Conservation (phyloP, 192 early-diverging fungal species). For the Gaertneriomyces sp. region DNA sequence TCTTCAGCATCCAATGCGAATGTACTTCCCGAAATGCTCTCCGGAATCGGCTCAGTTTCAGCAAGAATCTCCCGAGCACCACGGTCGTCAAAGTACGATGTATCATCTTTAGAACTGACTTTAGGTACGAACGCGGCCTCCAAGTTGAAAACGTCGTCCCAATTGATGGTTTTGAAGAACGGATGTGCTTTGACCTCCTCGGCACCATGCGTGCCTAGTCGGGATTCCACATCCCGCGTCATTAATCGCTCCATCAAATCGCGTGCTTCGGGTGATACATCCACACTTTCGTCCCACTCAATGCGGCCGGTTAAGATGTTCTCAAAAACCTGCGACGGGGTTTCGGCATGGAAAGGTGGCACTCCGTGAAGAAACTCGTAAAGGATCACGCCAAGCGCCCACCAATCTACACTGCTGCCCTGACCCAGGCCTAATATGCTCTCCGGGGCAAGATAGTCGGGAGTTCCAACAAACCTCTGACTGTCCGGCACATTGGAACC, state of each 20-base stretch:
- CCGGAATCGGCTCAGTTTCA: conserved; percentile 14
- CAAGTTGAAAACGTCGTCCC: conserved; percentile 58
- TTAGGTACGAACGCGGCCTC: conserved; percentile 83
- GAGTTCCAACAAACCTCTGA: conserved; percentile 69
- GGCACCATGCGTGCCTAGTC: conserved; percentile 69
- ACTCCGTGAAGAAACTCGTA: conserved; percentile 82
- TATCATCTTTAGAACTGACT: conserved; percentile 72
- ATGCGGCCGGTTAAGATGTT: conserved; percentile 73
- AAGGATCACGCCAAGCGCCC: conserved; percentile 84
- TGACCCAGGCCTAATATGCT: conserved; percentile 80
- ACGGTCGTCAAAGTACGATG: conserved; percentile 89
- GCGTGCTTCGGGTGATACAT: conserved; percentile 66
- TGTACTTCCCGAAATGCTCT: neutral
- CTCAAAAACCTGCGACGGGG: conserved; percentile 77
- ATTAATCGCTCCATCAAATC: conserved; percentile 78
- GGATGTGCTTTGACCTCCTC: conserved; percentile 74
- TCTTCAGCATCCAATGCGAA: neutral
- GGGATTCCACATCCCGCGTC: conserved; percentile 55
- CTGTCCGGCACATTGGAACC: conserved; percentile 34
- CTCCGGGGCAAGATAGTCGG: conserved; percentile 85
- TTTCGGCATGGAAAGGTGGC: conserved; percentile 78
- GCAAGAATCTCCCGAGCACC: conserved; percentile 49
- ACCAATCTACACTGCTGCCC: conserved; percentile 85
- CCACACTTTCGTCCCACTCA: conserved; percentile 71
- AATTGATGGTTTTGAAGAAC: conserved; percentile 70